Conservation (phyloP, 305 asterid genomes). For the Fraxinus dipetala region DNA sequence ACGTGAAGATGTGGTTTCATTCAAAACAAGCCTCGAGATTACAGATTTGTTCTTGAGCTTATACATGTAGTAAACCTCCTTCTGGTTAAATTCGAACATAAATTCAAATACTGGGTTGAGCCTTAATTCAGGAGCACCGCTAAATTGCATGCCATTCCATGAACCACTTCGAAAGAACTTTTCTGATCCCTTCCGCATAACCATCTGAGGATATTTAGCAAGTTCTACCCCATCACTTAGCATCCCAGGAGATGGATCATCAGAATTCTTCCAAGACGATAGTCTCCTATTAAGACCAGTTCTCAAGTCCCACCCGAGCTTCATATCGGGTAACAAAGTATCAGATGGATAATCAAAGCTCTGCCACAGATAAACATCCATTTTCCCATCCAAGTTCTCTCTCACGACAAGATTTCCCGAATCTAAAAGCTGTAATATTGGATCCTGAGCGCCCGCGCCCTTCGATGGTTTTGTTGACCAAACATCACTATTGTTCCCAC, state of each 20-base stretch:
- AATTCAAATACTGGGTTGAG: conserved; percentile 27
- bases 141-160: conserved; percentile 39
- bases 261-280: conserved; percentile 43
- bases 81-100: conserved; percentile 25
- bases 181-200: conserved; percentile 26
- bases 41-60: conserved; percentile 28
- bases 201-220: conserved; percentile 29
- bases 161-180: conserved; percentile 41
- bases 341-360: conserved; percentile 50
- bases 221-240: conserved; percentile 32
- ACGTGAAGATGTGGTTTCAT: conserved; percentile 23
- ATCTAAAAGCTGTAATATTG: conserved; percentile 37
- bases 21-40: conserved; percentile 38
- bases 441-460: conserved; percentile 15
- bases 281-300: conserved; percentile 31
- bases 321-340: conserved; percentile 51
- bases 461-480: conserved; percentile 35
- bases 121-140: conserved; percentile 31
- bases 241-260: conserved; percentile 51
- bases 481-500: conserved; percentile 25
- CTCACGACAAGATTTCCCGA: conserved; percentile 43
- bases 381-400: conserved; percentile 13
- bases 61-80: conserved; percentile 40
- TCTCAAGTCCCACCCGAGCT: conserved; percentile 49
- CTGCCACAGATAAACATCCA: conserved; percentile 38